Evolutionary conservation across 1,284 basidiomycete genomes (phyloP), one percentile per base, ranked within the genome.

Genomic region (Tilletia caries): DNA sequence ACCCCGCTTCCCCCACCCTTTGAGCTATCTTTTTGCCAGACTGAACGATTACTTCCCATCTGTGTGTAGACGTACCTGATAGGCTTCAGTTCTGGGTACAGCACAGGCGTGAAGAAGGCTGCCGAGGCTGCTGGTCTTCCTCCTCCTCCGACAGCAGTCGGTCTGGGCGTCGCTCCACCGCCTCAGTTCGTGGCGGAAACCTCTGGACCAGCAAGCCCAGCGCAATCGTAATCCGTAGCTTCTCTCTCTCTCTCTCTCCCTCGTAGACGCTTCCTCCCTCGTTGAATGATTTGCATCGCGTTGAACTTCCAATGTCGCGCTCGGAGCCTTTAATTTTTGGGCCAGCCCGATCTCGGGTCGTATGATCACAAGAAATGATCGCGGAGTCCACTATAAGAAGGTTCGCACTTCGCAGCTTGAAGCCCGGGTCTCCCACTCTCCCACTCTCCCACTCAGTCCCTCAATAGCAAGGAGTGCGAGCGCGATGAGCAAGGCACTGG

Each of bases 81-180:
- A 4, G 58, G 58, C 29, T 33, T 62, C 58, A 62, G 58, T 37
- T 20, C 32, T 23, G 58, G 58, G 32, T 29, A 62, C n/a, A 33
- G 32, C 13, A 29, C 58, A n/a, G 58, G 58, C 32, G 4, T 34
- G 3, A 18, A 15, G 32, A 62, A 62, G 32, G 58, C 58, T 8
- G 27, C 58, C 4, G 58, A 33, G 32, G 58, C 18, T 29, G 25
- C 52, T 29, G 52, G n/a, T 23, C 52, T 54, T 4, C n/a, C 25
- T 5, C n/a, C 29, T 34, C 58, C 58, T 8, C 32, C 32, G 1
- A 33, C 58, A 50, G 20, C 48, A 50, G 23, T 18, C n/a, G n/a
- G n/a, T 20, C 10, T 18, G 23, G 23, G 20, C 10, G 20, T 18
- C 13, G 29, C 58, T 29, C 1, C n/a, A n/a, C 58, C 58, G 15